phyloP scores from a whole-genome alignment of 2,329 filamentous ascomycete species.

The Cordyceps farinosa region DNA sequence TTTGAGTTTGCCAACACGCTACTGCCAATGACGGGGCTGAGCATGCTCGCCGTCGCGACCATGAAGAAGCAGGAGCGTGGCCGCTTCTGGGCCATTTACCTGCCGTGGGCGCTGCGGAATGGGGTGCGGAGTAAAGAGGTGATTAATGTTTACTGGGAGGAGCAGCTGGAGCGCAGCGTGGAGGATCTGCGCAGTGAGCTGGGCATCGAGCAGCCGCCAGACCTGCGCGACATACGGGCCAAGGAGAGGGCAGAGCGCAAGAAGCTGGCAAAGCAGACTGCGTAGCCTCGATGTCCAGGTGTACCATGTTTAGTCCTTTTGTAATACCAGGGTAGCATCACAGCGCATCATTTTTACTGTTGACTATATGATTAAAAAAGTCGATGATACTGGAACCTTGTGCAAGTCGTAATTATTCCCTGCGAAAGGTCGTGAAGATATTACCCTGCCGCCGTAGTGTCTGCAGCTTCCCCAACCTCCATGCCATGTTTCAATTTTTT shows the following conservation, averaged over 20 bases:
- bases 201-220: conserved; percentile 83
- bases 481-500: too few species aligned
- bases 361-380: not conserved
- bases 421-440: not conserved
- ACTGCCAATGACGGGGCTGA: conserved; percentile 90
- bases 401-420: not conserved
- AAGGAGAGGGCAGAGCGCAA: conserved; percentile 61
- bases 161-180: conserved; percentile 82
- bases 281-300: not conserved
- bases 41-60: conserved; percentile 79
- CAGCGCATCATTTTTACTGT: not conserved
- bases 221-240: conserved; percentile 74
- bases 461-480: not conserved
- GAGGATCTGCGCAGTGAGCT: conserved; percentile 68
- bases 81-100: conserved; percentile 69
- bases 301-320: not conserved
- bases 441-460: not conserved
- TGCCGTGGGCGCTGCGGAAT: conserved; percentile 88
- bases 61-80: conserved; percentile 77
- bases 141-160: conserved; percentile 98
- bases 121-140: conserved; percentile 73
- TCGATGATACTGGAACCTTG: not conserved
- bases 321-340: not conserved
- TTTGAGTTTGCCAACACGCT: conserved; percentile 96
- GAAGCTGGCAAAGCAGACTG: conserved; percentile 54